A percentile compares a stretch with the other conserved stretches of the same genome.
Evolutionary conservation across 78 protist genomes (phyloP).

Genomic region (Dictyostelium brefeldianum): DNA sequence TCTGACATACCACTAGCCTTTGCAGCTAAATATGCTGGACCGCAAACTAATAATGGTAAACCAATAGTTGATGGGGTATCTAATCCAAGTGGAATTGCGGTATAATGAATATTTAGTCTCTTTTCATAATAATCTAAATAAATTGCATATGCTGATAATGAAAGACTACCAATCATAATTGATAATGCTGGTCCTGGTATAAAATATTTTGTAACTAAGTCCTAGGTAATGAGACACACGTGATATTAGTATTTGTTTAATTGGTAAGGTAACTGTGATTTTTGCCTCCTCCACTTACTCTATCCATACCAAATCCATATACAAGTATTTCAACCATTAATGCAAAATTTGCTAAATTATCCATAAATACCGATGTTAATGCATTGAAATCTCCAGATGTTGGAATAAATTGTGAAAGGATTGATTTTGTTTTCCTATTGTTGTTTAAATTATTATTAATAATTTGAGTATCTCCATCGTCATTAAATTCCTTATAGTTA

Average conservation of each 20-base stretch:
- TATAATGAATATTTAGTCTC: constrained; percentile 21
- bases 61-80: constrained; percentile 65
- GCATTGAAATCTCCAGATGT: constrained; percentile 67
- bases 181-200: constrained; percentile 66
- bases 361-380: constrained; percentile 50
- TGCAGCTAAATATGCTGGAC: constrained; percentile 43
- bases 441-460: background rate
- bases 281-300: no score
- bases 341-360: constrained; percentile 64
- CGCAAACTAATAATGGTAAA: constrained; percentile 51
- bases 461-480: background rate
- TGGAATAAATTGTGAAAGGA: background rate
- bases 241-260: no score
- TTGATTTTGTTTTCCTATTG: background rate
- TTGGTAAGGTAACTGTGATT: no score
- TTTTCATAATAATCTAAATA: constrained; percentile 26
- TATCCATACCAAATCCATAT: constrained; percentile 59
- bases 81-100: constrained; percentile 55
- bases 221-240: background rate
- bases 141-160: constrained; percentile 47
- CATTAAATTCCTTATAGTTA: background rate
- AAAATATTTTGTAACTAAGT: constrained; percentile 38
- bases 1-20: background rate
- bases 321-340: constrained; percentile 44
- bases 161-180: constrained; percentile 60